Conservation (phyloP, 75 land plant genomes). For the Pinus tabuliformis region DNA sequence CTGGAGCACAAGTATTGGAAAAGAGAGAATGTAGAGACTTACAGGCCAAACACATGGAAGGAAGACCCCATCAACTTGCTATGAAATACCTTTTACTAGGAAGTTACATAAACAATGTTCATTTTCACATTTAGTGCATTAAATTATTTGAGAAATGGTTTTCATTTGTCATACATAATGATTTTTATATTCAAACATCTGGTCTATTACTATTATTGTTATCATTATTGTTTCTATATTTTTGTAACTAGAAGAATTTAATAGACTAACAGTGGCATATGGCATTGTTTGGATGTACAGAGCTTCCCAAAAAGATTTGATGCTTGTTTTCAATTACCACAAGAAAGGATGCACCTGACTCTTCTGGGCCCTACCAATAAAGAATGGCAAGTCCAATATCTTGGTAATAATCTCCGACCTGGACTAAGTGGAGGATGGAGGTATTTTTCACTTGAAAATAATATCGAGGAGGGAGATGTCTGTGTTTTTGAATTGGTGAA, state of each 20-base stretch:
- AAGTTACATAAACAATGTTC: too few relatives aligned
- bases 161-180: too few relatives aligned
- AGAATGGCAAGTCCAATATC: conserved; percentile 2
- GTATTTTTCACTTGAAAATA: conserved; percentile 16
- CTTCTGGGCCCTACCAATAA: conserved; percentile 1
- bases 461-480: conserved; percentile 9
- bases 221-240: background rate
- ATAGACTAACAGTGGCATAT: background rate
- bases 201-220: too few relatives aligned
- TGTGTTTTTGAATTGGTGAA: conserved; percentile 16
- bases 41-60: too few relatives aligned
- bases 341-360: background rate
- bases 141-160: too few relatives aligned
- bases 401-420: background rate
- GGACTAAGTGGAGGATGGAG: conserved; percentile 19
- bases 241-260: background rate
- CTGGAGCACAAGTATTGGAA: too few relatives aligned
- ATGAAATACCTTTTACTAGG: too few relatives aligned
- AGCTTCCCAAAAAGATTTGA: conserved; percentile 1
- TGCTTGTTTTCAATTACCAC: conserved; percentile 3
- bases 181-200: too few relatives aligned
- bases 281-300: conserved; percentile 11
- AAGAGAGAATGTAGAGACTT: too few relatives aligned
- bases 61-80: too few relatives aligned
- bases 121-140: too few relatives aligned